Evolutionary conservation across 306 rosid genomes (phyloP).

Genomic region (Sesbania bispinosa): DNA sequence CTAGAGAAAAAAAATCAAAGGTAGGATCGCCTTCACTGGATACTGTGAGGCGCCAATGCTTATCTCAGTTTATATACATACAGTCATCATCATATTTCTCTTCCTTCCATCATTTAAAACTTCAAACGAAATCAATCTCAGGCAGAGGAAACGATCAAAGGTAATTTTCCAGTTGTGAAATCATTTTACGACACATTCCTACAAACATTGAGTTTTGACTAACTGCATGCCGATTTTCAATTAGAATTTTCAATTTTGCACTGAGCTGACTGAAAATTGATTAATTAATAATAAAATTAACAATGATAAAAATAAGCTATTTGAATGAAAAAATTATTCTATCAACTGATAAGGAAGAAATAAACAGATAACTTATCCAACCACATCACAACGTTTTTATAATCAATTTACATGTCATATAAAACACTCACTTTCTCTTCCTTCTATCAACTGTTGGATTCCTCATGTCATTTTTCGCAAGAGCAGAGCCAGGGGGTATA

Average conservation of each 20-base stretch:
- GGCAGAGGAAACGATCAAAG: not conserved
- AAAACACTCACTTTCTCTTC: slow-evolving; percentile 66
- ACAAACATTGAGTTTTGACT: not conserved
- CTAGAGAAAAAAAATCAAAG: not conserved
- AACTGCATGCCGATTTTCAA: not conserved
- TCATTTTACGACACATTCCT: not conserved
- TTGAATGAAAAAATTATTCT: not conserved
- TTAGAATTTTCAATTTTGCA: too few species aligned
- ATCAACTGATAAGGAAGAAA: not conserved
- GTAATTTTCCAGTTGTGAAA: not conserved
- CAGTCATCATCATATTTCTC: not conserved
- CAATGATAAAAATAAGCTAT: not conserved
- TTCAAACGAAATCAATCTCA: not conserved
- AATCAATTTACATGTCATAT: slow-evolving; percentile 28
- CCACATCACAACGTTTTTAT: not conserved
- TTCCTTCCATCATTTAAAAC: not conserved
- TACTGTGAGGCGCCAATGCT: not conserved
- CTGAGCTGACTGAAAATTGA: not conserved
- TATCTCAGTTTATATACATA: not conserved
- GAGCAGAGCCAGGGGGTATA: slow-evolving; percentile 55
- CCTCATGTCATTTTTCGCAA: slow-evolving; percentile 66
- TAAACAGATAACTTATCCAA: not conserved
- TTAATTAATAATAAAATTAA: not conserved
- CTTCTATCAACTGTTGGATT: slow-evolving; percentile 71
- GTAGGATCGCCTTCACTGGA: not conserved